These are phyloP conservation scores for Chaetomium fimeti DNA, from an alignment of 495 filamentous ascomycete genomes.

Conservation along the genomic window DNA sequence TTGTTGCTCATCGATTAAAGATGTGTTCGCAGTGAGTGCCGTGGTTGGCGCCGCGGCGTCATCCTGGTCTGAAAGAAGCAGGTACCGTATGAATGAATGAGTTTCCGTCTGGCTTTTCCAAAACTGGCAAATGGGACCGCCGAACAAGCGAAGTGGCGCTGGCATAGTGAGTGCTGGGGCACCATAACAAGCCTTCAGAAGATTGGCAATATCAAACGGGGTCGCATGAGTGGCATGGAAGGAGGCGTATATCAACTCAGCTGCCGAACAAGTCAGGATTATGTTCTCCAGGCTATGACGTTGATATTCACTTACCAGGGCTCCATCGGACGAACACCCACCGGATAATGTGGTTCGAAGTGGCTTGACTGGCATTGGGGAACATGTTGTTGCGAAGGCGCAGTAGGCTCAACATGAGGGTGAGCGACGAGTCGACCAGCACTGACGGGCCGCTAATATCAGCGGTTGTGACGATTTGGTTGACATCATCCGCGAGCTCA, in stretches of 20 bases:
- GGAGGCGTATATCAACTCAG: conserved; percentile 42
- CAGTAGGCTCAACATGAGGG: conserved; percentile 65
- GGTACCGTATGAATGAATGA: conserved; percentile 39
- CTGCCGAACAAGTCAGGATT: conserved; percentile 24
- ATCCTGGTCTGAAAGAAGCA: conserved; percentile 41
- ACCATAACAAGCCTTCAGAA: conserved; percentile 48
- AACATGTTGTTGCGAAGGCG: conserved; percentile 60
- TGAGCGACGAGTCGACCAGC: conserved; percentile 75
- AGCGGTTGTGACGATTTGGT: conserved; percentile 67
- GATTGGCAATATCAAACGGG: conserved; percentile 45
- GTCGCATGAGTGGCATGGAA: conserved; percentile 42
- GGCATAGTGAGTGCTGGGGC: conserved; percentile 30
- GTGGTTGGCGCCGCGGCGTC: neutral
- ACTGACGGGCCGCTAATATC: conserved; percentile 78
- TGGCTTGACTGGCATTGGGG: conserved; percentile 61
- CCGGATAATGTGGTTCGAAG: conserved; percentile 66
- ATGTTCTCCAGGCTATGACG: neutral
- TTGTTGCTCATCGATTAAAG: conserved; percentile 12
- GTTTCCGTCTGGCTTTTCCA: conserved; percentile 33
- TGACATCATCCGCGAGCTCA: conserved; percentile 59
- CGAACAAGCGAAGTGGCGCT: conserved; percentile 36
- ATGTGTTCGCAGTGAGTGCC: neutral
- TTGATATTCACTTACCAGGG: conserved; percentile 51
- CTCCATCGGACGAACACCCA: conserved; percentile 83
- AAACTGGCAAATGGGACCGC: conserved; percentile 39